Base-by-base conservation (phyloP, 2,329 filamentous ascomycete species). In the Fusarium sp. region DNA sequence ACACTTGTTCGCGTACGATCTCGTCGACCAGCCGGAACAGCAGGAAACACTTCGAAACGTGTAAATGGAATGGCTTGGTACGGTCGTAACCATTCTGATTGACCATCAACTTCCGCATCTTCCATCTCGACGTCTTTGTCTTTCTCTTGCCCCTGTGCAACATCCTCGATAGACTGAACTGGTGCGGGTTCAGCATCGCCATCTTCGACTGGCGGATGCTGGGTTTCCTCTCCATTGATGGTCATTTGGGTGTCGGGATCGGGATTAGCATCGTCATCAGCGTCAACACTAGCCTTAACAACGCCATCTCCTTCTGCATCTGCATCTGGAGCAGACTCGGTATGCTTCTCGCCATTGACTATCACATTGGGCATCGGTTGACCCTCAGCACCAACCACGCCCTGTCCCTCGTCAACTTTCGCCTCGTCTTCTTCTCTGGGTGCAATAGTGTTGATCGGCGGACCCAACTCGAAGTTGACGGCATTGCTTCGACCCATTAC, bases 401-500 rank as follows among this genome's bases (percentile, higher is more conserved):
- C 73, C 4, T 68, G 62, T 2, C 74, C 76, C 56, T 81, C 78
- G n/a, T 78, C 71, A 17, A 80, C 44, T 64, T 76, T 80, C 13
- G 77, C 77, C 60, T 87, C 87, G 8, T 91, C 88, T 22, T 93
- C 94, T 64, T 96, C 94, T 35, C 95, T 88, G 7, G 91, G 93
- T 14, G 95, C 95, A 54, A 98, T 92, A 2, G 95, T 92, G 68
- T 93, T 94, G 56, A 98, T 82, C 8, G 90, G 86, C 7, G 92
- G 92, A 7, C 90, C 92, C 49, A 94, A 87, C 75, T 97, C 93
- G 72, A 96, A 95, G 73, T 93, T 92, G 6, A 90, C 91, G 35
- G 91, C 88, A 70, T 92, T 94, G 77, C 88, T 91, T 65, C 93
- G 89, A 25, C 96, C 95, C 94, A 97, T 98, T 41, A 98, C 90